Evolutionary conservation across 2,329 filamentous ascomycete species (phyloP).

Genomic region (Aspergillus texensis): DNA sequence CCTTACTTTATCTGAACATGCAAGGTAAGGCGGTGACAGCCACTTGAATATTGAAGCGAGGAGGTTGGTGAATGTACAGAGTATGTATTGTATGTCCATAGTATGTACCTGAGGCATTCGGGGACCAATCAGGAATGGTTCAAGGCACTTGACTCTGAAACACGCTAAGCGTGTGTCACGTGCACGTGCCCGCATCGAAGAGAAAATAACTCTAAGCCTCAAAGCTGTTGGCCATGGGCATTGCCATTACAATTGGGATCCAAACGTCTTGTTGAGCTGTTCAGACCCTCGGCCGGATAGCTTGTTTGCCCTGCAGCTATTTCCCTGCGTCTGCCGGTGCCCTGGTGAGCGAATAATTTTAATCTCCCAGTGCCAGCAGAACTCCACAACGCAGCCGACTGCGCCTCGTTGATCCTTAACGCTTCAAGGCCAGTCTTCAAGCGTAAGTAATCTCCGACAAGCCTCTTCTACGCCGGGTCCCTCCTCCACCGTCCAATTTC

Average conservation of each 20-base stretch:
- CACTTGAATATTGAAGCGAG: background rate
- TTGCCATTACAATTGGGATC: background rate
- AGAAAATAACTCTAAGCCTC: slow-evolving; percentile 17
- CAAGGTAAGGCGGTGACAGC: background rate
- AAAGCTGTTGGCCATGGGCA: slow-evolving; percentile 9
- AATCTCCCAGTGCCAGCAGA: slow-evolving; percentile 5
- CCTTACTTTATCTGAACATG: background rate
- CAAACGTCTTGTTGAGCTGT: background rate
- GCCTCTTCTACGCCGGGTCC: slow-evolving; percentile 9
- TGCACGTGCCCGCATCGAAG: slow-evolving; percentile 20
- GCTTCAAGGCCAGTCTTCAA: slow-evolving; percentile 19
- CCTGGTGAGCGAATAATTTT: slow-evolving; percentile 11
- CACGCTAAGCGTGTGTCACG: slow-evolving; percentile 31
- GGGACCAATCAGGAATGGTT: slow-evolving; percentile 20
- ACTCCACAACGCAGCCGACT: slow-evolving; percentile 21
- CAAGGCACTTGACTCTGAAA: slow-evolving; percentile 30
- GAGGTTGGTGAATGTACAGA: background rate
- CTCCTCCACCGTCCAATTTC: slow-evolving; percentile 9
- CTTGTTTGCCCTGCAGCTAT: background rate
- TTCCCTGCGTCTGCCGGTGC: background rate
- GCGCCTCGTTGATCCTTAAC: slow-evolving; percentile 32
- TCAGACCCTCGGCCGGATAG: background rate
- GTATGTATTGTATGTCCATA: background rate
- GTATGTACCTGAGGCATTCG: slow-evolving; percentile 10
- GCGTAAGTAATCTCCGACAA: slow-evolving; percentile 27